phyloP scores from a whole-genome alignment of 2,329 filamentous ascomycete genomes.

The Dothideomycetes sp. region DNA sequence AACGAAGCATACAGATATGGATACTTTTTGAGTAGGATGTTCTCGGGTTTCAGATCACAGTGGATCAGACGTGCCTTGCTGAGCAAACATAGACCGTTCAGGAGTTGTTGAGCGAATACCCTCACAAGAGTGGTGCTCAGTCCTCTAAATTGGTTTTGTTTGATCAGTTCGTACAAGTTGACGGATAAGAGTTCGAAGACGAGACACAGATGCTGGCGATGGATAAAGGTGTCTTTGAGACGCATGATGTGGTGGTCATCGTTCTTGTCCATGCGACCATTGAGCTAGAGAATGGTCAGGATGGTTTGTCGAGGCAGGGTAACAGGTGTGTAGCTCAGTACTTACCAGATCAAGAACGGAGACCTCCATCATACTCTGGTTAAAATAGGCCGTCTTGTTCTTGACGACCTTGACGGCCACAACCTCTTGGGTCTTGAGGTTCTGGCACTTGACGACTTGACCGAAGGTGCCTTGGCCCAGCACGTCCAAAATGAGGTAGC shows the following conservation, averaged over 20 bases:
- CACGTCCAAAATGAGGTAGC: conserved; percentile 94
- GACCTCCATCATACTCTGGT: conserved; percentile 99
- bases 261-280: conserved; percentile 98
- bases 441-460: conserved; percentile 98
- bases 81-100: conserved; percentile 82
- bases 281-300: conserved; percentile 51
- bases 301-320: background rate
- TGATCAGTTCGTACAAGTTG: conserved; percentile 96
- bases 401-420: conserved; percentile 99
- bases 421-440: conserved; percentile 94
- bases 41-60: conserved; percentile 96
- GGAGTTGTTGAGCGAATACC: conserved; percentile 91
- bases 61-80: conserved; percentile 97
- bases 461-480: conserved; percentile 96
- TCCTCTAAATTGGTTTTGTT: conserved; percentile 97
- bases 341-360: conserved; percentile 87
- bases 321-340: conserved; percentile 2
- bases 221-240: conserved; percentile 96
- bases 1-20: too few relatives aligned
- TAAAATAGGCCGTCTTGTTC: conserved; percentile 97
- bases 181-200: conserved; percentile 95
- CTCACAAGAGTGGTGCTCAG: conserved; percentile 93
- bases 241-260: conserved; percentile 93
- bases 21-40: conserved; percentile 92
- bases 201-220: conserved; percentile 89